Evolutionary conservation across 2,329 filamentous ascomycete species (phyloP), one percentile per base, ranked within the genome.

Genomic region (Cladosporium sp.): DNA sequence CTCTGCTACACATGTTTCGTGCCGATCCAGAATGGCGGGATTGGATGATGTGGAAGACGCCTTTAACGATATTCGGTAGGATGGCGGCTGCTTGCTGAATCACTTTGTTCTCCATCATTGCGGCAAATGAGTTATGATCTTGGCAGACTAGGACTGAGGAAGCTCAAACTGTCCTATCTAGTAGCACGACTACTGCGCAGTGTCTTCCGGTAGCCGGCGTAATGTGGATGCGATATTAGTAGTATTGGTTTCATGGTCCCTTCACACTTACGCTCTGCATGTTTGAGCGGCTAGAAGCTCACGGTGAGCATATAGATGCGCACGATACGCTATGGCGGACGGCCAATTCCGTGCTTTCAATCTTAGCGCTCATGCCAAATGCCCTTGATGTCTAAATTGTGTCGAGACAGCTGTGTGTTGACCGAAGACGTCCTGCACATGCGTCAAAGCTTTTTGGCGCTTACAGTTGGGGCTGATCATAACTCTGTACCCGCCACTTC

Each of bases 121-220:
- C 39, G 40, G 52, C 52, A 55, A 19, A 25, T 45, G 52, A 47
- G 52, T 47, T 55, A 40, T 55, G 17, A 28, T 32, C 52, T 55
- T 55, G 52, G 52, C 52, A 47, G 52, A 13, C 52, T 55, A 55
- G 52, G 37, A 25, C 17, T 55, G 19, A 55, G 42, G 34, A 47
- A 47, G 52, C 32, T 45, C 52, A 20, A 47, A 47, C 40, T 55
- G 52, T 55, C 40, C 28, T 55, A 20, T 47, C 52, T 55, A 55
- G 52, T 32, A 55, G 52, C 52, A 37, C 17, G 52, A 35, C 52
- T 55, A 55, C 40, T 55, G 40, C 39, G 17, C 52, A 55, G 22
- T 55, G 39, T 28, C 37, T 47, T 45, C 52, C 52, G 52, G 45
- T 44, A 47, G 39, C 52, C 52, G 52, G 34, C 47, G 40, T 44